phyloP scores from a whole-genome alignment of 441 rosid genomes.

The Brassica balearica region DNA sequence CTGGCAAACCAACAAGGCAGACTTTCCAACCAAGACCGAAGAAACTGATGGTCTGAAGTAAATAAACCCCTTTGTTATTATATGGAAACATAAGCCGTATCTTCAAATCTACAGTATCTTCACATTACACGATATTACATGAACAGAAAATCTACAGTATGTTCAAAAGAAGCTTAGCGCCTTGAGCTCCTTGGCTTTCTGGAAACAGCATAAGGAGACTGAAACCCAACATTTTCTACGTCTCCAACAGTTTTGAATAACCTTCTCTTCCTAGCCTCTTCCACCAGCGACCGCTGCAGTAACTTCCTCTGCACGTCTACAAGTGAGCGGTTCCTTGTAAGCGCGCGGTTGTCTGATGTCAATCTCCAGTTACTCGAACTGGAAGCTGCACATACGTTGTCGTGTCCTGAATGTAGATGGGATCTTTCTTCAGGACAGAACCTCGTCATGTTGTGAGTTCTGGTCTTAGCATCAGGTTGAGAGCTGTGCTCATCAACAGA shows the following conservation, averaged over 20 bases:
- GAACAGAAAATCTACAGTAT: constrained; percentile 14
- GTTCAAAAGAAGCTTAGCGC: constrained; percentile 38
- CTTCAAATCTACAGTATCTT: not conserved
- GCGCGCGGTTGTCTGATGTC: constrained; percentile 41
- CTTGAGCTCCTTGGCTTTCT: constrained; percentile 44
- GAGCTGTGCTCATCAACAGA: constrained; percentile 54
- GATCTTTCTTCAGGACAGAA: constrained; percentile 57
- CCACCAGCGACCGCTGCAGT: constrained; percentile 62
- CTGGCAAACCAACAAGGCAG: constrained; percentile 91
- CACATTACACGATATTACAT: constrained; percentile 17
- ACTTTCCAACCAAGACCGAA: constrained; percentile 75
- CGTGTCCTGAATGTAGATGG: constrained; percentile 45
- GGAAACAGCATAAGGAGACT: constrained; percentile 55
- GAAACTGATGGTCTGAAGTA: constrained; percentile 86
- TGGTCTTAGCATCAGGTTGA: constrained; percentile 39
- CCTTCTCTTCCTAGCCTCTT: constrained; percentile 70
- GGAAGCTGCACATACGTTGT: constrained; percentile 51
- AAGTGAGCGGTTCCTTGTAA: constrained; percentile 70
- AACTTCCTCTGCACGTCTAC: constrained; percentile 71
- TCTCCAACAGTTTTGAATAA: constrained; percentile 77
- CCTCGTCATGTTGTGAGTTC: constrained; percentile 54
- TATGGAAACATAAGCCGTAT: constrained; percentile 12
- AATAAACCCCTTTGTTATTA: constrained; percentile 35
- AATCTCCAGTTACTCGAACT: constrained; percentile 47
- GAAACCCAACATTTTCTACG: constrained; percentile 75